Evolutionary conservation across 176 grass and related monocot genomes (phyloP).

Genomic region (Thinopyrum elongatum): DNA sequence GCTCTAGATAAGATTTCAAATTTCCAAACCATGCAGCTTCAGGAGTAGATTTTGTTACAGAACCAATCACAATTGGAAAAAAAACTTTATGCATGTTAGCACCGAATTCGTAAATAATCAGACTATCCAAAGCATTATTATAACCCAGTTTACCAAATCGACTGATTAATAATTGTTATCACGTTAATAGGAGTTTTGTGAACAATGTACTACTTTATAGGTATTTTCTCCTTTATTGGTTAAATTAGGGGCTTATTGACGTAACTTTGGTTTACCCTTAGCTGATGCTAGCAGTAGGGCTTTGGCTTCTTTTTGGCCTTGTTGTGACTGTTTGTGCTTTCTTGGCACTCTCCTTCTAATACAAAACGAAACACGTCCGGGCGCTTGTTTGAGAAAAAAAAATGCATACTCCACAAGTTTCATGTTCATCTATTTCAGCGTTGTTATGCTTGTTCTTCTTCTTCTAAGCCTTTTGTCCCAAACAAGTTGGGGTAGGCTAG

Average conservation of each 20-base stretch:
- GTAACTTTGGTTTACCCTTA: background rate
- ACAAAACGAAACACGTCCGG: too few relatives aligned
- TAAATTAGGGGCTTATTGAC: background rate
- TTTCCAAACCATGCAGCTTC: constrained; percentile 5
- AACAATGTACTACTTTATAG: background rate
- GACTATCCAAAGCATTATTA: background rate
- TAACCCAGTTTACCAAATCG: background rate
- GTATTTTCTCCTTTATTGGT: background rate
- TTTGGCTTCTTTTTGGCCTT: too few relatives aligned
- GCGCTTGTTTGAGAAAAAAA: background rate
- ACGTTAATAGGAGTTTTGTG: background rate
- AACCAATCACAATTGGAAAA: background rate
- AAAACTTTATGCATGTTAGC: background rate
- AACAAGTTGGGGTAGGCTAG: too few relatives aligned
- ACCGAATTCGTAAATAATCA: background rate
- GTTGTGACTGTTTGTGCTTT: too few relatives aligned
- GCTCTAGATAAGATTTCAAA: background rate
- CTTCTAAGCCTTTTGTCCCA: too few relatives aligned
- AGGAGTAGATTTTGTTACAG: constrained; percentile 4
- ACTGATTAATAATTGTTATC: background rate
- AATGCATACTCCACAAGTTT: background rate
- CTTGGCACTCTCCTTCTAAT: too few relatives aligned
- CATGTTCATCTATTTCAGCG: background rate
- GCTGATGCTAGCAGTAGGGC: too few relatives aligned
- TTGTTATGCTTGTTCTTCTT: constrained; percentile 2